phyloP scores from a whole-genome alignment of 192 early-diverging fungal genomes.

The Piromyces finnis region DNA sequence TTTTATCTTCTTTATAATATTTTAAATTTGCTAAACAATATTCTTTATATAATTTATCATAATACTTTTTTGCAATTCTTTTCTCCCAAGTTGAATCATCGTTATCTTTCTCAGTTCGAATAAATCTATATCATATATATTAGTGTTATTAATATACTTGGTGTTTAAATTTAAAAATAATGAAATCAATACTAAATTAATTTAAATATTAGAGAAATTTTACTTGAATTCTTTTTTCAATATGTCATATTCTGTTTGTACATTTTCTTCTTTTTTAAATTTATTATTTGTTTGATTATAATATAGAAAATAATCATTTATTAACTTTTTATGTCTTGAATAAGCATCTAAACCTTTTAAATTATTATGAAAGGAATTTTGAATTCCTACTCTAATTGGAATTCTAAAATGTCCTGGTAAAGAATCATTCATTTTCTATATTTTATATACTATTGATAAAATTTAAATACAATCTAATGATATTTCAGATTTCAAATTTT shows the following conservation, averaged over 20 bases:
- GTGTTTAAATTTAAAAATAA: no score
- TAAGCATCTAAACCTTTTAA: neutral
- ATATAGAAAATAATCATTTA: neutral
- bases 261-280: neutral
- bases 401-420: neutral
- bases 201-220: neutral
- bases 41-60: constrained; percentile 71
- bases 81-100: constrained; percentile 48
- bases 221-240: neutral
- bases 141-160: no score
- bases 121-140: constrained; percentile 19
- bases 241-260: neutral
- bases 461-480: no score
- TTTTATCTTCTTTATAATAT: constrained; percentile 48
- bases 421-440: neutral
- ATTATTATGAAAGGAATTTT: neutral
- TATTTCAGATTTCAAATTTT: no score
- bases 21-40: constrained; percentile 55
- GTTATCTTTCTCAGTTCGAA: constrained; percentile 26
- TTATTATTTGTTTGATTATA: neutral
- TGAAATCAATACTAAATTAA: no score
- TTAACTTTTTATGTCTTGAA: neutral
- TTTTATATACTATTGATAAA: neutral
- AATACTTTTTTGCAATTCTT: constrained; percentile 66
- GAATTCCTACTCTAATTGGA: neutral